Percentiles rank a stretch among this genome's conserved stretches.
Conservation (phyloP, 331 rosid genomes). For the Saraca asoca region DNA sequence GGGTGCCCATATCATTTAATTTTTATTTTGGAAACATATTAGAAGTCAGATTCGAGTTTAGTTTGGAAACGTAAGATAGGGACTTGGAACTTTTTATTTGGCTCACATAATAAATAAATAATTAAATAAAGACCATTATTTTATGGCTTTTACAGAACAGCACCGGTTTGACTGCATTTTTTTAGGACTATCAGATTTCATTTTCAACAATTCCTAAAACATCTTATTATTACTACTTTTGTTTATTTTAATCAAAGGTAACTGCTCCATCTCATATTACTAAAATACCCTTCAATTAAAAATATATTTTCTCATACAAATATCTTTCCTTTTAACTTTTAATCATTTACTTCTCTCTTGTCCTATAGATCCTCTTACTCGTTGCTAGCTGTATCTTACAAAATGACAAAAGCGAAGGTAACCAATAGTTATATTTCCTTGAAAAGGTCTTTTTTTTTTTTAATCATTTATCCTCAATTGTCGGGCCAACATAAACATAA, state of each 20-base stretch:
- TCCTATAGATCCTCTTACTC: no score
- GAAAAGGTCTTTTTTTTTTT: background rate
- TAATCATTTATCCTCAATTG: no score
- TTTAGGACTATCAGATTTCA: conserved; percentile 20
- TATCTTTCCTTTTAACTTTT: no score
- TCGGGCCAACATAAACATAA: no score
- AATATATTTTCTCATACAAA: no score
- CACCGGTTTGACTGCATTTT: conserved; percentile 40
- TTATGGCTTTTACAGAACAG: conserved; percentile 37
- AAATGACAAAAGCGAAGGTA: no score
- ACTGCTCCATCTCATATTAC: conserved; percentile 21
- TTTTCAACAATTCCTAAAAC: conserved; percentile 34
- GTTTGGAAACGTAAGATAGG: conserved; percentile 25
- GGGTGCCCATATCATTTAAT: background rate
- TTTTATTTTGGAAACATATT: background rate
- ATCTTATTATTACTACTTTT: conserved; percentile 16
- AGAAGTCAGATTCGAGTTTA: conserved; percentile 11
- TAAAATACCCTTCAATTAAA: conserved; percentile 6
- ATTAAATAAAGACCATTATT: conserved; percentile 3
- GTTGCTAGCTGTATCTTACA: no score
- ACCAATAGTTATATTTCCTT: no score
- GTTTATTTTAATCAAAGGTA: conserved; percentile 31
- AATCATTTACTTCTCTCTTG: no score
- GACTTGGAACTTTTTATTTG: conserved; percentile 23
- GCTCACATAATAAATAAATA: background rate